Percentiles rank a stretch among this genome's conserved stretches.
These are phyloP conservation scores for Jasminum sambac DNA, from an alignment of 257 asterid genomes.

Conservation along the genomic window DNA sequence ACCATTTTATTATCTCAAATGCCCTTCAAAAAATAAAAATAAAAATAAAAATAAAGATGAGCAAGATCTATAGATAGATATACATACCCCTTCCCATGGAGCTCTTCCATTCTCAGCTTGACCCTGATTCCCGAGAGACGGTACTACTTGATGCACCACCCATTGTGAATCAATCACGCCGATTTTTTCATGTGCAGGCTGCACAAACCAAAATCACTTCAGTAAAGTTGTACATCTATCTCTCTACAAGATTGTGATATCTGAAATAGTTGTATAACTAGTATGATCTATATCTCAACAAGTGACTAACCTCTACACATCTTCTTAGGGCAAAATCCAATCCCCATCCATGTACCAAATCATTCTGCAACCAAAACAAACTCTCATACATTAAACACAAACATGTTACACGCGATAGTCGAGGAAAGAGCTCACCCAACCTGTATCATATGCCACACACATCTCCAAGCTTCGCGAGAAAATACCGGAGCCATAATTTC, in stretches of 20 bases:
- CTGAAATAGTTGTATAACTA: too few species aligned
- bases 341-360: slow-evolving; percentile 99
- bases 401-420: too few species aligned
- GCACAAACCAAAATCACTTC: neutral
- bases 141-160: slow-evolving; percentile 40
- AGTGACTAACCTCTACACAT: slow-evolving; percentile 81
- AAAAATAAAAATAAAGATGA: too few species aligned
- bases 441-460: slow-evolving; percentile 62
- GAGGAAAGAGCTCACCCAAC: slow-evolving; percentile 13
- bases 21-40: too few species aligned
- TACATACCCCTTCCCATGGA: slow-evolving; percentile 95
- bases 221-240: too few species aligned
- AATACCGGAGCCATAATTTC: slow-evolving; percentile 66
- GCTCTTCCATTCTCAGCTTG: slow-evolving; percentile 74
- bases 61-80: slow-evolving; percentile 1
- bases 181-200: slow-evolving; percentile 41
- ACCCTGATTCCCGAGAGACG: slow-evolving; percentile 59
- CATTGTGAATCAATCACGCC: slow-evolving; percentile 44
- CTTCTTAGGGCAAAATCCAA: slow-evolving; percentile 96
- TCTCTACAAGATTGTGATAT: too few species aligned
- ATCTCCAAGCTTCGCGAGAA: slow-evolving; percentile 51
- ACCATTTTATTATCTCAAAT: too few species aligned
- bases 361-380: slow-evolving; percentile 60
- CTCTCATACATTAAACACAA: neutral
- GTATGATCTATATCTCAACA: too few species aligned